These are phyloP conservation scores for Kwoniella shivajii DNA, from an alignment of 1,284 basidiomycete species.

Conservation along the genomic window DNA sequence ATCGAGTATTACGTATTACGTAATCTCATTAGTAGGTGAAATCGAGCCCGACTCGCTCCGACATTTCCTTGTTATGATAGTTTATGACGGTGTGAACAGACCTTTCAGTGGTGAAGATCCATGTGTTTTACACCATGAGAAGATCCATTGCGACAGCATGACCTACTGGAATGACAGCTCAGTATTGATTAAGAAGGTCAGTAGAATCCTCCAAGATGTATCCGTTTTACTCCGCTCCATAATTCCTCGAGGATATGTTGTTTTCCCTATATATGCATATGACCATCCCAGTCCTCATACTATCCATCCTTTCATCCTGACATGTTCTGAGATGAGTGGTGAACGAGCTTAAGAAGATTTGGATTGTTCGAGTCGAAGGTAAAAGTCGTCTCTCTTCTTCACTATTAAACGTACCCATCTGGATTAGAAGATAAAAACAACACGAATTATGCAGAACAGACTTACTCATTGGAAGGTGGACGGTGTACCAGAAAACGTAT, in stretches of 20 bases:
- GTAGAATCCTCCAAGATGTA: background rate
- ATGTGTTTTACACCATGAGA: too few species aligned
- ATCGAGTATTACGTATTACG: background rate
- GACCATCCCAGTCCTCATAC: too few species aligned
- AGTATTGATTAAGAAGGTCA: too few species aligned
- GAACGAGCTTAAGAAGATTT: constrained; percentile 16
- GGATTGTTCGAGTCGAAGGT: constrained; percentile 74
- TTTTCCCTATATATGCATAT: constrained; percentile 6
- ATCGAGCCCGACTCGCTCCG: constrained; percentile 15
- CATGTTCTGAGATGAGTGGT: background rate
- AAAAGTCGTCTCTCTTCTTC: constrained; percentile 75
- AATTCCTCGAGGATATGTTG: background rate
- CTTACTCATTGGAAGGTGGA: constrained; percentile 72
- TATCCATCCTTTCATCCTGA: background rate
- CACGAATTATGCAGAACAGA: constrained; percentile 21
- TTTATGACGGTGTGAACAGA: background rate
- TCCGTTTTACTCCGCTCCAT: background rate
- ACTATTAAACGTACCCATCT: constrained; percentile 58
- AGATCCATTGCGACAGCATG: too few species aligned
- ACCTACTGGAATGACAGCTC: too few species aligned
- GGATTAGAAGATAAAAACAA: constrained; percentile 1
- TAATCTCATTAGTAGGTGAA: background rate
- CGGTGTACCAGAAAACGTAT: constrained; percentile 81
- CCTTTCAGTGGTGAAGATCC: too few species aligned
- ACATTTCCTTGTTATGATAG: background rate